Evolutionary conservation across 2,329 filamentous ascomycete species (phyloP), one percentile per base, ranked within the genome.

Genomic region (Verticillium klebahnii): DNA sequence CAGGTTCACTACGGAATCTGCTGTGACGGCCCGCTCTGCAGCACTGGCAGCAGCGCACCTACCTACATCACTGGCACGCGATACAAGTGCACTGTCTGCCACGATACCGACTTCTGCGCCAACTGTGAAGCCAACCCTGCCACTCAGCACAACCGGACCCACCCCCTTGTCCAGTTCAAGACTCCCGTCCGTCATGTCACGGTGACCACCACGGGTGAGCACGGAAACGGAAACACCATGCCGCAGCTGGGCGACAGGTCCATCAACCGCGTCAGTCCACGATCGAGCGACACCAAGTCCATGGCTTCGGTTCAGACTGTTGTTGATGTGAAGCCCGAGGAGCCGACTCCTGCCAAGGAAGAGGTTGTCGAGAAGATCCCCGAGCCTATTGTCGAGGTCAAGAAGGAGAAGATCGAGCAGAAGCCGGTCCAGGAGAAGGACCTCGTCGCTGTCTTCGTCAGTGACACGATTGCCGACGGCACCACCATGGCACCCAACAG

Each of bases 71-170:
- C 84, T 60, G 96, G 95, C 59, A 85, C 90, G 64, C 91, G 95
- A 66, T 99, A 95, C 85, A 99, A 99, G 86, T 99, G 95, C 73
- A 92, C 94, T 59, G 89, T 99, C 61, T 99, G 95, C 81, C 84
- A 96, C 71, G 93, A 99, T 74, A 89, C 89, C 37, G 95, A 99
- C 77, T 97, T 97, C 80, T 99, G 95, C 74, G 92, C 91, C 72
- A 90, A 86, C 72, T 99, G 95, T 78, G 96, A 99, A 79, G 92
- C 94, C 57, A 88, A 88, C 69, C 95, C 95, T 8, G 82, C 82
- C 66, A 94, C 96, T 75, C 81, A 80, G 25, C 95, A 99, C 81
- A 97, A 98, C 81, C 89, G 88, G 75, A 96, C 93, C n/a, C 95
- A 99, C 70, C 95, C 95, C 32, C 81, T 99, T 69, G 93, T 99